Evolutionary conservation across 192 early-diverging fungal genomes (phyloP).

Genomic region (Linderina pennispora): DNA sequence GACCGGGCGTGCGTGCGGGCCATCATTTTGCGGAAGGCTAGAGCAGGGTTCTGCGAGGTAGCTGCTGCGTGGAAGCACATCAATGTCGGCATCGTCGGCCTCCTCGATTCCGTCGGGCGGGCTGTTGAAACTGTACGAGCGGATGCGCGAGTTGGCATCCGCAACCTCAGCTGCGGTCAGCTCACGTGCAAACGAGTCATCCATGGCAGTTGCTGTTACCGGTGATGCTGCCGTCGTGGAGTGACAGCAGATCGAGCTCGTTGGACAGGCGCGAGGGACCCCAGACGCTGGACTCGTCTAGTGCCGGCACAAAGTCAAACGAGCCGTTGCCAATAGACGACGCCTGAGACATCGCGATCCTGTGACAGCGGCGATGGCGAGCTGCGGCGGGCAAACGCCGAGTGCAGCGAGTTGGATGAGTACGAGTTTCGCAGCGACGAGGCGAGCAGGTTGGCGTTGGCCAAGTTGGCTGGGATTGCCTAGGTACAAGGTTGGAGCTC

Average conservation of each 20-base stretch:
- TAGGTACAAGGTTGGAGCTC: too few relatives aligned
- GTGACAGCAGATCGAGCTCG: constrained; percentile 30
- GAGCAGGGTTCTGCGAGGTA: constrained; percentile 36
- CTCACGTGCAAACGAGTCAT: neutral
- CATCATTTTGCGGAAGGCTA: constrained; percentile 45
- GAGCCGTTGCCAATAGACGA: neutral
- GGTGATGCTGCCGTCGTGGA: constrained; percentile 8
- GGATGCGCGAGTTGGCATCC: constrained; percentile 26
- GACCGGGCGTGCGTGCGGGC: constrained; percentile 44
- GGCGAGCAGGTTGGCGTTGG: constrained; percentile 7
- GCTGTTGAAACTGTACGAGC: constrained; percentile 46
- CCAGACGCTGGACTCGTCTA: constrained; percentile 44
- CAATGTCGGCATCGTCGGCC: constrained; percentile 34
- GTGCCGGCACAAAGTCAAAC: constrained; percentile 10
- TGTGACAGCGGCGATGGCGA: too few relatives aligned
- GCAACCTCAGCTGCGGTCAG: neutral
- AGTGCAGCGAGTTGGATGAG: constrained; percentile 40
- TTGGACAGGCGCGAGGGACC: constrained; percentile 38
- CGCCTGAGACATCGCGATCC: too few relatives aligned
- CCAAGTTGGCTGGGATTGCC: too few relatives aligned
- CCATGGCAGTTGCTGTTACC: constrained; percentile 10
- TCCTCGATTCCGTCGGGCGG: constrained; percentile 24
- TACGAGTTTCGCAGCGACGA: constrained; percentile 46
- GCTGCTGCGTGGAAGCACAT: constrained; percentile 41
- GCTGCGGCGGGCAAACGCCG: constrained; percentile 35